Evolutionary conservation across 1,284 basidiomycete genomes (phyloP).

Genomic region (Heterobasidion annosum): DNA sequence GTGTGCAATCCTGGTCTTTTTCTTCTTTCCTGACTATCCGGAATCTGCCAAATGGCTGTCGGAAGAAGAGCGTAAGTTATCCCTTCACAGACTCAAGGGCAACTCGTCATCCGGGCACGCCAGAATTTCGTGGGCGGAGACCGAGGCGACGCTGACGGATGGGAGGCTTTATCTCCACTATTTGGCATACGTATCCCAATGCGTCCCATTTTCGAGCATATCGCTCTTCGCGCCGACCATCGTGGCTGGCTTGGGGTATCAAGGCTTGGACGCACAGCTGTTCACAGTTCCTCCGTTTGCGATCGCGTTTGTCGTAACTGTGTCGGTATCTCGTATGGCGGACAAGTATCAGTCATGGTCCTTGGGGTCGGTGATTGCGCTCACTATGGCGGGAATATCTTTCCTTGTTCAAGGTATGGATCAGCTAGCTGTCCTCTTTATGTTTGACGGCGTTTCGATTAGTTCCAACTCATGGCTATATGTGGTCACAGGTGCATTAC

Average conservation of each 20-base stretch:
- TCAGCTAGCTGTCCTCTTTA: no score
- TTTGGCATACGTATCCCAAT: slow-evolving; percentile 22
- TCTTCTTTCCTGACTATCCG: slow-evolving; percentile 35
- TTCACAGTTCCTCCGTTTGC: slow-evolving; percentile 49
- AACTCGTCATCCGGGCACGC: slow-evolving; percentile 19
- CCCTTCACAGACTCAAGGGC: slow-evolving; percentile 17
- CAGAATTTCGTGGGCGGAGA: slow-evolving; percentile 19
- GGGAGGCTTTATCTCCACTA: slow-evolving; percentile 23
- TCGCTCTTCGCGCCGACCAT: slow-evolving; percentile 28
- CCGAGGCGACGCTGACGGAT: slow-evolving; percentile 18
- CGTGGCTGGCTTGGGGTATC: slow-evolving; percentile 32
- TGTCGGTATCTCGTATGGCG: slow-evolving; percentile 14
- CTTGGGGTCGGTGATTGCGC: slow-evolving; percentile 9
- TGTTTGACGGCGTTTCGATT: no score
- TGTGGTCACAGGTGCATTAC: slow-evolving; percentile 15
- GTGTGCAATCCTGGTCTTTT: slow-evolving; percentile 26
- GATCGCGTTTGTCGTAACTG: slow-evolving; percentile 24
- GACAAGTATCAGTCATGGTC: slow-evolving; percentile 13
- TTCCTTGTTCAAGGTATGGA: slow-evolving; percentile 13
- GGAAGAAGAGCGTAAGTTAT: slow-evolving; percentile 20
- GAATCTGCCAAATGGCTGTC: slow-evolving; percentile 31
- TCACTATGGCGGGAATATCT: slow-evolving; percentile 12
- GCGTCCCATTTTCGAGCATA: slow-evolving; percentile 23
- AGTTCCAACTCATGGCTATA: no score
- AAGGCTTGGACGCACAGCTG: slow-evolving; percentile 37